These are phyloP conservation scores for Colletotrichum chlorophyti DNA, from an alignment of 2,329 filamentous ascomycete species.

Conservation along the genomic window DNA sequence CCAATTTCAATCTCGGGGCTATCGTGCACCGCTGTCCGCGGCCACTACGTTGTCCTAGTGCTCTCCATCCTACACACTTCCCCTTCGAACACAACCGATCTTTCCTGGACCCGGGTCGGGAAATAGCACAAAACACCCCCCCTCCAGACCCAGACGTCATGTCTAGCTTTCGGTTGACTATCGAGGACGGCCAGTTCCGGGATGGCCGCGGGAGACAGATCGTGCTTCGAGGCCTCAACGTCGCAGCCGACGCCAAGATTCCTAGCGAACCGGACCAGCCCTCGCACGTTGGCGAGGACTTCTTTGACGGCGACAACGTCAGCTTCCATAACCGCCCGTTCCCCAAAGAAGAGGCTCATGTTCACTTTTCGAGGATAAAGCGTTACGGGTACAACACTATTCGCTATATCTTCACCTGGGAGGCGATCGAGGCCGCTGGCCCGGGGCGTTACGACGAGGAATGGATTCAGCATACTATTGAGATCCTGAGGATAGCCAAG, in stretches of 20 bases:
- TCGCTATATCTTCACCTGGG: slow-evolving; percentile 97
- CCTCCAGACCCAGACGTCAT: slow-evolving; percentile 52
- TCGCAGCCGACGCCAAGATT: slow-evolving; percentile 89
- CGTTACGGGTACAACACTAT: slow-evolving; percentile 96
- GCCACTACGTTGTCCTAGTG: slow-evolving; percentile 4
- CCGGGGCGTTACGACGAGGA: slow-evolving; percentile 93
- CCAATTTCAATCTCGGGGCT: slow-evolving; percentile 26
- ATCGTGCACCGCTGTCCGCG: slow-evolving; percentile 17
- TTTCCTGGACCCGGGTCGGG: neutral
- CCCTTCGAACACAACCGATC: no score
- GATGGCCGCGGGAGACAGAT: slow-evolving; percentile 85
- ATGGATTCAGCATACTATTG: slow-evolving; percentile 91
- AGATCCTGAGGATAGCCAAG: slow-evolving; percentile 82
- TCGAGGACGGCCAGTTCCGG: slow-evolving; percentile 86
- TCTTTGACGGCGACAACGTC: slow-evolving; percentile 92
- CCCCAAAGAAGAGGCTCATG: slow-evolving; percentile 78
- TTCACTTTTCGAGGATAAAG: slow-evolving; percentile 85
- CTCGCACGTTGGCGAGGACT: slow-evolving; percentile 78
- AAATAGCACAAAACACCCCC: neutral
- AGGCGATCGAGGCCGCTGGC: slow-evolving; percentile 93
- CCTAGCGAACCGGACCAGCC: slow-evolving; percentile 82
- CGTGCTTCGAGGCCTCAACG: slow-evolving; percentile 90
- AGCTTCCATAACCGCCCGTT: slow-evolving; percentile 91
- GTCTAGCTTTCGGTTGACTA: slow-evolving; percentile 77
- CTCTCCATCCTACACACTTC: no score